These are phyloP conservation scores for Ogataea nonfermentans DNA, from an alignment of 805 yeast genomes.

Conservation along the genomic window DNA sequence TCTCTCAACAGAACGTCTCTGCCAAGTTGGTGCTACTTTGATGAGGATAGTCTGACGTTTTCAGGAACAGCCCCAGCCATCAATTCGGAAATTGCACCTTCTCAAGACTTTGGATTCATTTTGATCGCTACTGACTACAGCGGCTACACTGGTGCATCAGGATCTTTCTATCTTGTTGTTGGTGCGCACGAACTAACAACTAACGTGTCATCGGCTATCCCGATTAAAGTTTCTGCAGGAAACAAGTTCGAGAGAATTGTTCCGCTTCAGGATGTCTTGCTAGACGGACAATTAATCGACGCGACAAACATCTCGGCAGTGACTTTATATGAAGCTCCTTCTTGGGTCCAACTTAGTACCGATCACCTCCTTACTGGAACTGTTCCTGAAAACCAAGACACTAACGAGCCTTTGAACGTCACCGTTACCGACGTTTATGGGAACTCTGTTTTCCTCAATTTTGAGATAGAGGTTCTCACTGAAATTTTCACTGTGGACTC, in stretches of 20 bases:
- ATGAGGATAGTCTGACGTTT: slow-evolving; percentile 60
- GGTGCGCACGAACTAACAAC: slow-evolving; percentile 89
- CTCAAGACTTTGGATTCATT: slow-evolving; percentile 62
- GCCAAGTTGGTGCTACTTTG: slow-evolving; percentile 86
- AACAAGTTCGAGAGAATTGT: slow-evolving; percentile 51
- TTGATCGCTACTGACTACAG: slow-evolving; percentile 76
- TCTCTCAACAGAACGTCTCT: slow-evolving; percentile 81
- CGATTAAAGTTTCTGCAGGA: slow-evolving; percentile 67
- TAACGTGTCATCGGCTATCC: slow-evolving; percentile 51
- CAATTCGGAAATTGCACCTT: slow-evolving; percentile 86
- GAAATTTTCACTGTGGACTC: slow-evolving; percentile 55
- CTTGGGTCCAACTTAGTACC: slow-evolving; percentile 49
- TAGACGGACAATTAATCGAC: slow-evolving; percentile 57
- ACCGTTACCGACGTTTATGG: slow-evolving; percentile 58
- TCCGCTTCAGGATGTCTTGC: slow-evolving; percentile 60
- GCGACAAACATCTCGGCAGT: slow-evolving; percentile 55
- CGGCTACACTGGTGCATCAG: slow-evolving; percentile 71
- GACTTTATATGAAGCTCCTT: slow-evolving; percentile 51
- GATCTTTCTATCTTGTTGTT: slow-evolving; percentile 67
- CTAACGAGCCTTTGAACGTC: slow-evolving; percentile 46
- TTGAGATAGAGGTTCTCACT: slow-evolving; percentile 50
- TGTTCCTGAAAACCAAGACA: slow-evolving; percentile 48
- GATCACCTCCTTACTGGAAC: slow-evolving; percentile 49
- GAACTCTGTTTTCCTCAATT: slow-evolving; percentile 58
- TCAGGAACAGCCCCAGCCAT: slow-evolving; percentile 87